Evolutionary conservation across 805 yeast species (phyloP), one percentile per base, ranked within the genome.

Genomic region (Candida ovalis): DNA sequence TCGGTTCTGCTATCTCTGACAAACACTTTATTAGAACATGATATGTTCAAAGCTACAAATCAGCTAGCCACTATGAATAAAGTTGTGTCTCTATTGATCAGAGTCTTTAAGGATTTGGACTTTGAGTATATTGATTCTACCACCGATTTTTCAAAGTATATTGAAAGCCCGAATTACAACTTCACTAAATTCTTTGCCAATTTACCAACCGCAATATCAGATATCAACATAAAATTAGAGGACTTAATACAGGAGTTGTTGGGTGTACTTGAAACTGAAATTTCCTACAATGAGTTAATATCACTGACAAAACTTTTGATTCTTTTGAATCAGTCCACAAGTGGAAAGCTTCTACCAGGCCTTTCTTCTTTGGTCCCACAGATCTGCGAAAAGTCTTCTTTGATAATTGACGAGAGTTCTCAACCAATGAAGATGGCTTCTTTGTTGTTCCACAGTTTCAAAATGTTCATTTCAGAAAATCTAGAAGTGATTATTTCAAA

Each of bases 21-120:
- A 4, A 40, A 57, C 54, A 30, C 45, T 41, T 12, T 60, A 43
- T 17, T 55, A 21, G 12, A 53, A 45, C 40, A 48, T 48, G 32
- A 54, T 52, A 37, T 53, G 45, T 42, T 60, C 58, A 42, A 44
- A 25, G 21, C 35, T 28, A 38, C 60, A 24, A 54, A 53, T 23
- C 62, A 57, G 40, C 44, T 45, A 10, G 13, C 44, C 2, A 44
- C 32, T 13, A 43, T 50, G 18, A 44, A 21, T 5, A 52, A 46
- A 25, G 21, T 56, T 12, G 38, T 56, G 6, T 50, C 52, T 6
- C 27, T 46, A 3, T 18, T 59, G 13, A 40, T 52, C 38, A 54
- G 52, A n/a, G 32, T 43, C 4, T 66, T 63, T 47, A 61, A 55
- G 32, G 55, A 58, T 9, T 41, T 49, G n/a, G 43, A 52, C n/a